These are phyloP conservation scores for Cryptomeria japonica DNA, from an alignment of 75 land plant genomes.

Conservation along the genomic window DNA sequence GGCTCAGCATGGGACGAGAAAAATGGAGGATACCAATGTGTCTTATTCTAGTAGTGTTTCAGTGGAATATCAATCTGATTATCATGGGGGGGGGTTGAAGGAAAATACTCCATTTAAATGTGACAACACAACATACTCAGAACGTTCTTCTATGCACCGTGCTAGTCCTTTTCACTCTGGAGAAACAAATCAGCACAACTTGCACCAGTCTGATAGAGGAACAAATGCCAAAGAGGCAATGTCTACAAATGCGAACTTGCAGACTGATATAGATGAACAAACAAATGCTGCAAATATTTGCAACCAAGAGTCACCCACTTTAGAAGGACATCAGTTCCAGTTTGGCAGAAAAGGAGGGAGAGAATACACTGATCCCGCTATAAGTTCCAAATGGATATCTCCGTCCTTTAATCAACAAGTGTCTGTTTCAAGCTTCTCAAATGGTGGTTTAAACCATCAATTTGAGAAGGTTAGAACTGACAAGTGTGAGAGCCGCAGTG, in stretches of 20 bases:
- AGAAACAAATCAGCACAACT: not conserved
- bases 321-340: conserved; percentile 21
- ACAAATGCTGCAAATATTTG: conserved; percentile 24
- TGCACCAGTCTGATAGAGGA: conserved; percentile 2
- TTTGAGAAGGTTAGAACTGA: conserved; percentile 23
- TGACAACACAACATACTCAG: conserved; percentile 25
- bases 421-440: conserved; percentile 21
- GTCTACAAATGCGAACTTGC: conserved; percentile 17
- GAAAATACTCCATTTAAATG: conserved; percentile 19
- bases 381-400: not conserved
- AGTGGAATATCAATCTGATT: not conserved
- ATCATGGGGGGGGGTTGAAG: conserved; percentile 19
- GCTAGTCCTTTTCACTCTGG: conserved; percentile 26
- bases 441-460: conserved; percentile 22
- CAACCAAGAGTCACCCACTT: conserved; percentile 25
- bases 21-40: conserved; percentile 17
- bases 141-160: conserved; percentile 39
- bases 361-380: conserved; percentile 1
- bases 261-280: conserved; percentile 10
- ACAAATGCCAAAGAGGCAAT: conserved; percentile 13
- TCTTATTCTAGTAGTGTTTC: not conserved
- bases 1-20: conserved; percentile 4
- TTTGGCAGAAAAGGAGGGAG: conserved; percentile 6
- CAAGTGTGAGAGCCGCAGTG: not conserved
- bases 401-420: conserved; percentile 17